Conservation (phyloP, 129 eudicot species). For the Flaveria robusta region DNA sequence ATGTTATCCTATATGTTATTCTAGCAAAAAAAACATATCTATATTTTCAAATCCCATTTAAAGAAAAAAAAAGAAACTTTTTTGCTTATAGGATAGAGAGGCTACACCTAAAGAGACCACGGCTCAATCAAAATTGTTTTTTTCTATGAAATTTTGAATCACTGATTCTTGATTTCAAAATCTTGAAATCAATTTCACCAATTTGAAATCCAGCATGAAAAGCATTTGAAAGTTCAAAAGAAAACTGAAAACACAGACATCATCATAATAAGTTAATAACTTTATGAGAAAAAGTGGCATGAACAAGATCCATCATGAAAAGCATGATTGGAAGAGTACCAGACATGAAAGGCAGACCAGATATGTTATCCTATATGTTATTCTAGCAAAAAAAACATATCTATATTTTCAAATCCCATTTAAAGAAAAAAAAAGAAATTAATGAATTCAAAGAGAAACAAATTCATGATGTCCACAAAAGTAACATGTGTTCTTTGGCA, state of each 20-base stretch:
- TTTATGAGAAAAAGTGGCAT: slow-evolving; percentile 38
- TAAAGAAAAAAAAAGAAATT: neutral
- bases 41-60: slow-evolving; percentile 15
- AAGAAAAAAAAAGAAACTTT: neutral
- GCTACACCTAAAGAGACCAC: too few species aligned
- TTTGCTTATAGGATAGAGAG: too few species aligned
- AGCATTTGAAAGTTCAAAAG: slow-evolving; percentile 23
- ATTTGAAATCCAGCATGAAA: slow-evolving; percentile 5
- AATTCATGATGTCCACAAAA: slow-evolving; percentile 28
- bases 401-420: slow-evolving; percentile 14
- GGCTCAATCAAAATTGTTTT: too few species aligned
- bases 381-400: slow-evolving; percentile 31
- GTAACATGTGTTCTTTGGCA: slow-evolving; percentile 23
- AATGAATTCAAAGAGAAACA: slow-evolving; percentile 4
- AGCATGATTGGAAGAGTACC: slow-evolving; percentile 40
- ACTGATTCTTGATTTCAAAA: too few species aligned
- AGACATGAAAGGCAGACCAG: slow-evolving; percentile 33
- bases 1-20: slow-evolving; percentile 27
- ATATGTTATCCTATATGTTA: slow-evolving; percentile 29
- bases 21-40: slow-evolving; percentile 29
- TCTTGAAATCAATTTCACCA: neutral
- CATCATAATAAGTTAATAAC: slow-evolving; percentile 27
- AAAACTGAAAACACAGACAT: slow-evolving; percentile 22
- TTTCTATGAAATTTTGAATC: too few species aligned
- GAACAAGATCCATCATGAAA: slow-evolving; percentile 41